phyloP scores from a whole-genome alignment of 306 rosid species.

The Quercus alba region DNA sequence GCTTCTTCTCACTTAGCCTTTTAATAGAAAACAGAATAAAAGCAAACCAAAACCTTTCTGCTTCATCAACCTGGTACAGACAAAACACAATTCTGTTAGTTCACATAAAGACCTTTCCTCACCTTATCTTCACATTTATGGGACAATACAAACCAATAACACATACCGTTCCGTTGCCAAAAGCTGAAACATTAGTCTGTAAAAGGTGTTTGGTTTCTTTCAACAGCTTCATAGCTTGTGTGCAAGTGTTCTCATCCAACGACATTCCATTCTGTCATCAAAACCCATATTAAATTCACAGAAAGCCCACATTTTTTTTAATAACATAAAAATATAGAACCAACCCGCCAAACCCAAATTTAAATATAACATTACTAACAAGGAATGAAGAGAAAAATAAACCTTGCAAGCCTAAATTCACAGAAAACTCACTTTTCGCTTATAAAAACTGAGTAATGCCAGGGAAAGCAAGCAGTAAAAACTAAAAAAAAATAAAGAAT shows the following conservation, averaged over 20 bases:
- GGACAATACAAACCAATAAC: neutral
- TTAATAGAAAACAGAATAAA: constrained; percentile 67
- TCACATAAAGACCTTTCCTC: constrained; percentile 8
- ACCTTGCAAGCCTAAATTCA: no score
- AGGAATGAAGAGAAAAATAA: neutral
- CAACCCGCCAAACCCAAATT: neutral
- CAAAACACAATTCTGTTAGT: constrained; percentile 6
- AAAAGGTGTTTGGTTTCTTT: constrained; percentile 61
- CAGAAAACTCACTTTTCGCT: no score
- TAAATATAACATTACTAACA: neutral
- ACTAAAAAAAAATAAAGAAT: neutral
- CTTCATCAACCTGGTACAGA: constrained; percentile 73
- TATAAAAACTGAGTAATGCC: no score
- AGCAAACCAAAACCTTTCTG: constrained; percentile 82
- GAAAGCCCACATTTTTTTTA: neutral
- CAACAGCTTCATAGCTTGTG: constrained; percentile 57
- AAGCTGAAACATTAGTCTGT: constrained; percentile 45
- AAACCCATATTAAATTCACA: constrained; percentile 2
- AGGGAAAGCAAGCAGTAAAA: neutral
- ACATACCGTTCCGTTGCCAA: constrained; percentile 72
- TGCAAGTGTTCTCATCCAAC: constrained; percentile 47
- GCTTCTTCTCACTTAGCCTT: constrained; percentile 51
- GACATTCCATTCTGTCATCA: constrained; percentile 51
- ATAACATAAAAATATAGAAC: no score
- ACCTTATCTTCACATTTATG: neutral